These are phyloP conservation scores for Hygrophorus russula DNA, from an alignment of 768 basidiomycete species.

Conservation along the genomic window DNA sequence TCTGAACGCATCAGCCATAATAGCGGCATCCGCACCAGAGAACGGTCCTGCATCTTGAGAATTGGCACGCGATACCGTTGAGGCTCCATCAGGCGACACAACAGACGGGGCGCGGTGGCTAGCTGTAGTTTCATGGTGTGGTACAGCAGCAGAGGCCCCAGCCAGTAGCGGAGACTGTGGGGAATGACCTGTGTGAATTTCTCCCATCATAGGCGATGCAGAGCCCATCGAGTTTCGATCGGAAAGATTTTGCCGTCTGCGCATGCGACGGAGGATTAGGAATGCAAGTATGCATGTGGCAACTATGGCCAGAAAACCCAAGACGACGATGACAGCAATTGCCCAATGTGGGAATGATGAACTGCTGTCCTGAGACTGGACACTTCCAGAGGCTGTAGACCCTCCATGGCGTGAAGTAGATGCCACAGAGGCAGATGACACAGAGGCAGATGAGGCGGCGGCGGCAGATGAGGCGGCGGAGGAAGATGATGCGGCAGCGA, in stretches of 20 bases:
- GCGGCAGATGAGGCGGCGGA: slow-evolving; percentile 20
- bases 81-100: slow-evolving; percentile 62
- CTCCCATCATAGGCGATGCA: slow-evolving; percentile 74
- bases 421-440: slow-evolving; percentile 27
- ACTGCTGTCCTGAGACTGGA: slow-evolving; percentile 30
- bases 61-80: slow-evolving; percentile 52
- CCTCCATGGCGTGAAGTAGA: slow-evolving; percentile 39
- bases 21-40: slow-evolving; percentile 78
- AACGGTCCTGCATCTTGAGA: slow-evolving; percentile 61
- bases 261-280: slow-evolving; percentile 60
- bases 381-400: slow-evolving; percentile 23
- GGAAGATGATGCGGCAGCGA: slow-evolving; percentile 21
- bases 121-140: background rate
- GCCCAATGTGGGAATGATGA: slow-evolving; percentile 76
- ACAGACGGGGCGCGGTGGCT: slow-evolving; percentile 26
- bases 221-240: slow-evolving; percentile 72
- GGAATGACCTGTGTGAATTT: slow-evolving; percentile 27
- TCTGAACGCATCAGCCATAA: slow-evolving; percentile 89
- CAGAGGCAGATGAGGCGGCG: slow-evolving; percentile 21
- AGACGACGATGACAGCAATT: slow-evolving; percentile 80
- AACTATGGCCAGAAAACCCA: slow-evolving; percentile 75
- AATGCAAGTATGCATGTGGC: slow-evolving; percentile 59
- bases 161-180: slow-evolving; percentile 40
- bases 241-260: slow-evolving; percentile 34
- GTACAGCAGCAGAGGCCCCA: slow-evolving; percentile 12